Percentiles rank a stretch among this genome's conserved stretches.
phyloP scores from a whole-genome alignment of 441 rosid genomes.

The Erodium trifolium region DNA sequence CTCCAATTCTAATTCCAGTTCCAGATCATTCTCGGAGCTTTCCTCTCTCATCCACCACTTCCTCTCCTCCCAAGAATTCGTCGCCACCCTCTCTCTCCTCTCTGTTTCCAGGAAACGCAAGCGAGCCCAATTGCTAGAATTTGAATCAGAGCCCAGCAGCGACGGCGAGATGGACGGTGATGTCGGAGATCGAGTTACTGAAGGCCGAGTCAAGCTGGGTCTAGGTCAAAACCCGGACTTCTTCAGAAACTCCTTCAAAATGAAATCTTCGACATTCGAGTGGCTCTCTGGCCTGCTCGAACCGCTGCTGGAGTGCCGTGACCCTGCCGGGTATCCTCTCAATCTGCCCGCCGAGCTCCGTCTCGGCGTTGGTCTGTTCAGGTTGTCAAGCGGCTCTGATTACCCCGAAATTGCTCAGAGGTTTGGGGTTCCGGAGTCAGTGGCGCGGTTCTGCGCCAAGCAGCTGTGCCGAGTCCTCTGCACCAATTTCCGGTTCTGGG shows the following conservation, averaged over 20 bases:
- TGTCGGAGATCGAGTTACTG: neutral
- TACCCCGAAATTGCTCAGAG: slow-evolving; percentile 8
- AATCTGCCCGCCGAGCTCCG: neutral
- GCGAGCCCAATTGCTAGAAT: slow-evolving; percentile 32
- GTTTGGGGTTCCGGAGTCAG: slow-evolving; percentile 46
- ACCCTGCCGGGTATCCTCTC: neutral
- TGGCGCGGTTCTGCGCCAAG: slow-evolving; percentile 45
- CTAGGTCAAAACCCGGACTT: slow-evolving; percentile 13
- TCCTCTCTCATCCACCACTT: slow-evolving; percentile 31
- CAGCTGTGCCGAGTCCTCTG: slow-evolving; percentile 9
- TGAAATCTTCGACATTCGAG: no score
- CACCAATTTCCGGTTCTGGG: slow-evolving; percentile 45
- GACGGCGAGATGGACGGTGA: slow-evolving; percentile 7
- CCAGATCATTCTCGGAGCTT: slow-evolving; percentile 17
- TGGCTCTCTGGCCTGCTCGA: no score
- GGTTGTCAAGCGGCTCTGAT: no score
- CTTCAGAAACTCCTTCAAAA: no score
- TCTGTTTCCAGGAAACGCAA: slow-evolving; percentile 42
- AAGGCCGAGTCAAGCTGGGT: neutral
- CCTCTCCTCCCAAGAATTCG: slow-evolving; percentile 38
- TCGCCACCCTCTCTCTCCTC: slow-evolving; percentile 30
- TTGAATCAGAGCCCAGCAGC: slow-evolving; percentile 25
- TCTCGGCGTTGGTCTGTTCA: neutral
- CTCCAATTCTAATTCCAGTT: slow-evolving; percentile 8
- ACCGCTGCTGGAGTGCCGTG: no score